Conservation (phyloP, 2,329 filamentous ascomycete species). For the Penicillium paneum region DNA sequence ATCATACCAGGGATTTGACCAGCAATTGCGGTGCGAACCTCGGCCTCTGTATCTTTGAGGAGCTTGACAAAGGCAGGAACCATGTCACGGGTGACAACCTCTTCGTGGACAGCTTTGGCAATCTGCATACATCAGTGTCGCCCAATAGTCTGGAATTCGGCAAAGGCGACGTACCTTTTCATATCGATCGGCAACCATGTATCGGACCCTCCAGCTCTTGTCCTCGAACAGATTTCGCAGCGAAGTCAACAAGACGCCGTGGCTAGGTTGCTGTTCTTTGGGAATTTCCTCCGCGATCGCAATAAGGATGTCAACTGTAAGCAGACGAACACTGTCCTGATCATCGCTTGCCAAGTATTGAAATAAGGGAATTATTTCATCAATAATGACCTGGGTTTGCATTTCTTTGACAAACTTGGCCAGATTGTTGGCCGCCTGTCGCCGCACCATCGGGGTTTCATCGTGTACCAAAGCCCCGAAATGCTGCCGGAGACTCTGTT, state of each 20-base stretch:
- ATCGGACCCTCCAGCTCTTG: conserved; percentile 98
- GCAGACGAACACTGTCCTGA: conserved; percentile 91
- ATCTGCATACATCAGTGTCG: conserved; percentile 58
- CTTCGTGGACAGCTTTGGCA: conserved; percentile 95
- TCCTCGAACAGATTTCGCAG: conserved; percentile 93
- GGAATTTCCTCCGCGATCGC: conserved; percentile 95
- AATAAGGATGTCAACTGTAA: conserved; percentile 95
- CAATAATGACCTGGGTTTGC: conserved; percentile 84
- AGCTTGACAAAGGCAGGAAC: conserved; percentile 97
- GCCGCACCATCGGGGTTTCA: conserved; percentile 97
- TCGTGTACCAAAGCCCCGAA: conserved; percentile 93
- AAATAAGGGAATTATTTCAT: conserved; percentile 99
- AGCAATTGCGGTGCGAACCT: conserved; percentile 93
- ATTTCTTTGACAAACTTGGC: conserved; percentile 98
- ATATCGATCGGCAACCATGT: conserved; percentile 98
- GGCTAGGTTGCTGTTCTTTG: conserved; percentile 95
- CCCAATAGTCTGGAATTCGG: neutral
- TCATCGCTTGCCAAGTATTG: conserved; percentile 95
- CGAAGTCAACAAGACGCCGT: conserved; percentile 86
- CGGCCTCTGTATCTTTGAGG: conserved; percentile 94
- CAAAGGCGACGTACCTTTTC: conserved; percentile 69
- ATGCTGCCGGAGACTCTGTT: conserved; percentile 87
- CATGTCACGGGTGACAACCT: conserved; percentile 88
- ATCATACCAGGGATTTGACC: conserved; percentile 81
- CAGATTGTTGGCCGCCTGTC: conserved; percentile 93